Evolutionary conservation across 73 alveolate genomes (phyloP), one percentile per base, ranked within the genome.

Genomic region (Effrenium voratum): DNA sequence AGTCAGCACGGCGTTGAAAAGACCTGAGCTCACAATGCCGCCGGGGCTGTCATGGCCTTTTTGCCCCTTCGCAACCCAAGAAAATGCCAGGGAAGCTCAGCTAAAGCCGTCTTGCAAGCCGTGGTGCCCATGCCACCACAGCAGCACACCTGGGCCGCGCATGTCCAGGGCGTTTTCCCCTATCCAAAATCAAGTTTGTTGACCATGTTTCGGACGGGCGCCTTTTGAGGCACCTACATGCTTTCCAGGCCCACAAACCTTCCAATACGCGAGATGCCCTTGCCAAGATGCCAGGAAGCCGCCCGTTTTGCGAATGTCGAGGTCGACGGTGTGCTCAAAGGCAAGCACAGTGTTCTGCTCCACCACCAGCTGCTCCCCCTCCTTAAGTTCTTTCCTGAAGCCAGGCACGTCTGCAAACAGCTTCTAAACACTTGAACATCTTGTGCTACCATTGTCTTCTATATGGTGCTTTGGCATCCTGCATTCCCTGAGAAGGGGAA

Each of bases 121-220:
- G 50, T 44, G 90, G 28, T 6, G 32, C 94, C 94, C 94, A 57
- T 52, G 26, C 81, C 94, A 32, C 94, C 94, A 60, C 94, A 85
- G 81, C 94, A 85, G 94, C 94, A 85, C 59, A 85, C 94, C 94
- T 43, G 50, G n/a, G 38, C 68, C 45, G n/a, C n/a, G n/a, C n/a
- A n/a, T n/a, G n/a, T n/a, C n/a, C n/a, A n/a, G n/a, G n/a, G n/a
- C n/a, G n/a, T n/a, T n/a, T n/a, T n/a, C n/a, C n/a, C n/a, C n/a
- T n/a, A n/a, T n/a, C n/a, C n/a, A n/a, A n/a, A n/a, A n/a, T n/a
- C n/a, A n/a, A n/a, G n/a, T n/a, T n/a, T n/a, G n/a, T n/a, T 55
- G 70, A n/a, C n/a, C n/a, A n/a, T n/a, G n/a, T n/a, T n/a, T n/a
- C n/a, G n/a, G n/a, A n/a, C n/a, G n/a, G n/a, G n/a, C n/a, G n/a